Evolutionary conservation across 1,139 yeast genomes (phyloP).

Genomic region (Suhomyces terraborum): DNA sequence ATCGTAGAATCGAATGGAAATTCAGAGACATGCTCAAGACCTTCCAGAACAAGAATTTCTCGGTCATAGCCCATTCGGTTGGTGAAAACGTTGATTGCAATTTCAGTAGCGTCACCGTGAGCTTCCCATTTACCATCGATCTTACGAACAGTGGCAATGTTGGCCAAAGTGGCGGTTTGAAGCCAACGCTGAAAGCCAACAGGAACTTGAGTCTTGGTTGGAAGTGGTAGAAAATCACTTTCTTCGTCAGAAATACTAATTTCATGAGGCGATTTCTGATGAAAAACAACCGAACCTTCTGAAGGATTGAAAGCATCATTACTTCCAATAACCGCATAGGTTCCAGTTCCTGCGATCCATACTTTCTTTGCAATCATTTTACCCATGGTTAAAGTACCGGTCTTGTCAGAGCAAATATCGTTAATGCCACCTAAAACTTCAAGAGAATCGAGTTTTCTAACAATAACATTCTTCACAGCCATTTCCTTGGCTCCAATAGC

Average conservation of each 20-base stretch:
- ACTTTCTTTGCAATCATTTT: constrained; percentile 72
- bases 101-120: constrained; percentile 84
- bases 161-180: constrained; percentile 66
- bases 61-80: constrained; percentile 56
- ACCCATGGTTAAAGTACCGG: constrained; percentile 82
- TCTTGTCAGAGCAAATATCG: constrained; percentile 82
- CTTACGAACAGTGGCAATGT: constrained; percentile 59
- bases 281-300: constrained; percentile 55
- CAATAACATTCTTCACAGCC: constrained; percentile 72
- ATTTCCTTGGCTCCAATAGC: constrained; percentile 83
- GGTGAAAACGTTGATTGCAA: constrained; percentile 76
- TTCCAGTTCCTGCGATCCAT: constrained; percentile 80
- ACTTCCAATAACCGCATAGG: constrained; percentile 59
- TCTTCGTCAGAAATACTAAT: constrained; percentile 44
- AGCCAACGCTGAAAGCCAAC: constrained; percentile 50
- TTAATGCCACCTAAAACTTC: constrained; percentile 81
- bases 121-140: constrained; percentile 63
- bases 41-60: constrained; percentile 35
- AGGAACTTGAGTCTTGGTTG: constrained; percentile 27
- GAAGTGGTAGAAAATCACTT: constrained; percentile 26
- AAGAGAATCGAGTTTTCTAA: constrained; percentile 73
- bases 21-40: constrained; percentile 55
- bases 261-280: constrained; percentile 43
- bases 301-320: constrained; percentile 76
- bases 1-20: constrained; percentile 79